Base-by-base conservation (phyloP, 2,329 filamentous ascomycete species). In the Aureobasidium zeae region DNA sequence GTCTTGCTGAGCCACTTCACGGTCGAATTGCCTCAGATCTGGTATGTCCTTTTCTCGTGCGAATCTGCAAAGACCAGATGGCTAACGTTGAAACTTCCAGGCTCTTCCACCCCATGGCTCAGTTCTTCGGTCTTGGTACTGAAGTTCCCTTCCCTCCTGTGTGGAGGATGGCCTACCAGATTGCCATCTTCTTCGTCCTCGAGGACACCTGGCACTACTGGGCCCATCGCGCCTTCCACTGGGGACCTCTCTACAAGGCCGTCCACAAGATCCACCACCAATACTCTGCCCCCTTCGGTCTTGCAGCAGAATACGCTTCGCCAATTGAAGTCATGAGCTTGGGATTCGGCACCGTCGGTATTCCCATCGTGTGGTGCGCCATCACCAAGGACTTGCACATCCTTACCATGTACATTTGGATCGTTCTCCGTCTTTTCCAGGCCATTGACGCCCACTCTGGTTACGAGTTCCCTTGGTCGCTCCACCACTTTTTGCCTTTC, bases 191-290 rank as follows among this genome's bases (percentile, higher is more conserved):
- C 74, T 98, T 98, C 68, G 76, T 96, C 47, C 68, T 95, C 58
- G 91, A 98, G 66, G 91, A 98, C 66, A 72, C 89, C 53, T 98
- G 91, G 91, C 91, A 98, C 68, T 98, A 98, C 74, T 96, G 88
- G 81, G 79, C 79, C 54, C 91, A 98, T 70, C 86, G 91, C 55
- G 77, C 76, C 31, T 79, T 98, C 68, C 91, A 98, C 73, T 93
- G 86, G 71, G 88, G 86, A 16, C 86, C 87, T 28, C 79, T 98
- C 5, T 98, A 98, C 79, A 94, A 87, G 72, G 77, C 81, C 59
- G 85, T 98, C 57, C 91, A 98, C 77, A 98, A 98, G 73, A 88
- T 98, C 56, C 91, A 98, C 71, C 91, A 98, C 72, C 89, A 91
- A 59, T 98, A 98, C 72, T 94, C 87, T 26, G 91, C 91, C 10